Base-by-base conservation (phyloP, 208 protist genomes). In the Lotmaria passim region DNA sequence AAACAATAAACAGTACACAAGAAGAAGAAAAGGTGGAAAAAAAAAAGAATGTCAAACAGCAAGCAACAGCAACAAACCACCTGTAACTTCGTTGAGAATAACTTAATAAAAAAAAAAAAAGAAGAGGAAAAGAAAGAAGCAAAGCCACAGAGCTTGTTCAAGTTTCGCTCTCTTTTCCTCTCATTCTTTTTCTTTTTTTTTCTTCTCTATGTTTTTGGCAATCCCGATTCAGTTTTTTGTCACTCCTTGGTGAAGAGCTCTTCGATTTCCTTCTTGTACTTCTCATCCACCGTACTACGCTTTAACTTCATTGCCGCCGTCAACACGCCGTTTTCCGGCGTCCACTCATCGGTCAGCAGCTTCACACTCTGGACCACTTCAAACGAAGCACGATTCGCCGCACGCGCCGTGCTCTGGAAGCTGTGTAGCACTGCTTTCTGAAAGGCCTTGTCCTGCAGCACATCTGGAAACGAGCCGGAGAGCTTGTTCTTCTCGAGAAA, bases 221-320 rank as follows among this genome's bases (percentile, higher is more conserved):
- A 12, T 44, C 2, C 41, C 15, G 5, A 19, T 46, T 3, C 41
- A n/a, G n/a, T n/a, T n/a, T n/a, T n/a, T 52, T 83, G 69, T 7
- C 39, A 19, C 3, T 89, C 78, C 47, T 90, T 78, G 30, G 24
- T 50, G 55, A 95, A 96, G 21, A 94, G 68, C 28, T 83, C 56
- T 12, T 73, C 52, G 56, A 96, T 96, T 1, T 78, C 36, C 8
- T 85, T 69, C 46, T 75, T 80, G 69, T 94, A 95, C 4, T 70
- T 67, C 53, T 88, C 79, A 11, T 89, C 81, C 46, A 96, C 82
- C 4, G 70, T 69, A 31, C 80, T 77, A 43, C 91, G 79, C 55
- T 86, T 86, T 26, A 96, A 77, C 69, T 96, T 96, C 83, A 91
- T 81, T 1, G 91, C 86, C 0, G 91, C 87, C 4, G 91, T 96